Evolutionary conservation across 768 basidiomycete genomes (phyloP).

Genomic region (Leccinum ochraceum): DNA sequence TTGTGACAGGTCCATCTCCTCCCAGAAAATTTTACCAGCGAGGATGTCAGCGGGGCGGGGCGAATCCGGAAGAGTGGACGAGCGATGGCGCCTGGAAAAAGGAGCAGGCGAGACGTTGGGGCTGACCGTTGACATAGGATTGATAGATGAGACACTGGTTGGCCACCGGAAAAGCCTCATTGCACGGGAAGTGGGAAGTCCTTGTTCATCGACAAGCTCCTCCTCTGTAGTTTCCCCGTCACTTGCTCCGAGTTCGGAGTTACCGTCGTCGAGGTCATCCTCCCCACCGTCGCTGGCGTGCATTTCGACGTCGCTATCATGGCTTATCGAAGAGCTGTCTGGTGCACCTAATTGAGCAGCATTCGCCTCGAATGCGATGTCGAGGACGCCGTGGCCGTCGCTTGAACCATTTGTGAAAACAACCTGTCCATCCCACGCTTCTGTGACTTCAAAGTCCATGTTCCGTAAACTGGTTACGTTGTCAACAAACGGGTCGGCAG

Average conservation of each 20-base stretch:
- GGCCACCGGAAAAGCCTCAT: conserved; percentile 74
- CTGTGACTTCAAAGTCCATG: conserved; percentile 57
- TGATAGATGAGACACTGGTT: conserved; percentile 59
- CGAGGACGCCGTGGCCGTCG: conserved; percentile 53
- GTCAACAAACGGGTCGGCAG: conserved; percentile 25
- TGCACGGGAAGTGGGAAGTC: conserved; percentile 72
- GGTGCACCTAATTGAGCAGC: conserved; percentile 52
- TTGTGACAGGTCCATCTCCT: conserved; percentile 42
- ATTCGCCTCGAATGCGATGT: conserved; percentile 70
- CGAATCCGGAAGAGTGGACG: conserved; percentile 35
- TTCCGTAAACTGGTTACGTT: conserved; percentile 38
- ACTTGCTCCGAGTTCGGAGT: conserved; percentile 51
- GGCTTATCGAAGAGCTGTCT: conserved; percentile 47
- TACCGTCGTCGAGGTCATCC: conserved; percentile 41
- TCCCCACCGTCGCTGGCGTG: conserved; percentile 37
- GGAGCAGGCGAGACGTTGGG: conserved; percentile 49
- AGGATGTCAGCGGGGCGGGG: conserved; percentile 72
- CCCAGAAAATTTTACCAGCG: conserved; percentile 59
- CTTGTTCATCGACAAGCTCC: conserved; percentile 75
- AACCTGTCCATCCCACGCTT: conserved; percentile 76
- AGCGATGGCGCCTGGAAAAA: conserved; percentile 34
- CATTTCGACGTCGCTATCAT: conserved; percentile 54
- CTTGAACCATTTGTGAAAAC: conserved; percentile 66
- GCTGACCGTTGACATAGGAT: conserved; percentile 75
- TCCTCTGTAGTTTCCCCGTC: conserved; percentile 83